A percentile compares a stretch with the other conserved stretches of the same genome.
Evolutionary conservation across 805 yeast species (phyloP).

Genomic region (Myxozyma kluyveri): DNA sequence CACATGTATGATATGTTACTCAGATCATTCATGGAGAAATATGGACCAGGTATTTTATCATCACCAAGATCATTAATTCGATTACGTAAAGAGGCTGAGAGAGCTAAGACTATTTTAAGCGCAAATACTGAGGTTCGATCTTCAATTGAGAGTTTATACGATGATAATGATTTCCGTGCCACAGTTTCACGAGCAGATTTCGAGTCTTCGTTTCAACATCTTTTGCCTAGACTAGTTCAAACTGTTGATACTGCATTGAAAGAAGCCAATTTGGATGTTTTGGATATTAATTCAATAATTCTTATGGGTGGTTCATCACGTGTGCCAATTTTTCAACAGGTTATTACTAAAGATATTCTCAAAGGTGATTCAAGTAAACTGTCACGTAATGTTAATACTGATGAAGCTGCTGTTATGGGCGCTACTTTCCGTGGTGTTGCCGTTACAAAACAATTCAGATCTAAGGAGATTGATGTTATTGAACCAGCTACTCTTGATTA

Average conservation of each 20-base stretch:
- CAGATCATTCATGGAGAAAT: conserved; percentile 53
- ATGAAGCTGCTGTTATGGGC: conserved; percentile 90
- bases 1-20: conserved; percentile 60
- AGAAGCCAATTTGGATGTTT: conserved; percentile 32
- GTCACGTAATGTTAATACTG: conserved; percentile 87
- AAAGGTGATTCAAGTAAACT: conserved; percentile 53
- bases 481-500: conserved; percentile 57
- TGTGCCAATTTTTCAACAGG: conserved; percentile 77
- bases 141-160: conserved; percentile 68
- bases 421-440: conserved; percentile 80
- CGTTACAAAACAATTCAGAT: conserved; percentile 63
- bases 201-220: conserved; percentile 53
- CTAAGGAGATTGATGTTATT: conserved; percentile 56
- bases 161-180: conserved; percentile 72
- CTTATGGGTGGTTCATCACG: conserved; percentile 89
- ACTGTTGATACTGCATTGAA: conserved; percentile 58
- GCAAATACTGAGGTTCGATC: conserved; percentile 81
- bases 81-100: conserved; percentile 79
- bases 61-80: conserved; percentile 62
- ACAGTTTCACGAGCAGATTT: conserved; percentile 74
- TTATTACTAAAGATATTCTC: conserved; percentile 35
- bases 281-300: conserved; percentile 61
- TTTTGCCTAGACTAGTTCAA: conserved; percentile 46
- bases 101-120: conserved; percentile 79
- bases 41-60: conserved; percentile 45